These are phyloP conservation scores for Mortierella sp. DNA, from an alignment of 371 early-diverging fungal genomes.

Conservation along the genomic window DNA sequence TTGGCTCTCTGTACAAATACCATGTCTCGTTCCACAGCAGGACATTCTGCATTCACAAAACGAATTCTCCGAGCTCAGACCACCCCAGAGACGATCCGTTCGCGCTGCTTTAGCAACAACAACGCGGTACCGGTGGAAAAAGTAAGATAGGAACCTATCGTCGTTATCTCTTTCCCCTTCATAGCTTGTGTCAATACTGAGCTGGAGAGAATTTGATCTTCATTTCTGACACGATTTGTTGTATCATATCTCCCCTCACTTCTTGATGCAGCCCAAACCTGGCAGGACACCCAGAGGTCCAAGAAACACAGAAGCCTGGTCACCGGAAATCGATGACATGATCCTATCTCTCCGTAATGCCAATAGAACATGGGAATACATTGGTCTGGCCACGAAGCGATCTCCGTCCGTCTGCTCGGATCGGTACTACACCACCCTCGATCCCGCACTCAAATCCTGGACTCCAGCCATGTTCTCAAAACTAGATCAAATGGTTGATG, in stretches of 20 bases:
- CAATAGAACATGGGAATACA: constrained; percentile 30
- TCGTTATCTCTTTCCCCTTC: too few relatives aligned
- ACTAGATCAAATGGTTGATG: constrained; percentile 43
- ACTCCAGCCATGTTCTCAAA: constrained; percentile 37
- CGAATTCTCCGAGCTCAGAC: too few relatives aligned
- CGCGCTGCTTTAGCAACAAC: too few relatives aligned
- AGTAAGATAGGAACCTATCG: too few relatives aligned
- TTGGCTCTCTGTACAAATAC: background rate
- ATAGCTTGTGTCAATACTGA: too few relatives aligned
- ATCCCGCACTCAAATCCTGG: constrained; percentile 34
- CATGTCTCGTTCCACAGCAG: background rate
- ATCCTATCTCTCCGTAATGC: constrained; percentile 6
- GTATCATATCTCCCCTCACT: too few relatives aligned
- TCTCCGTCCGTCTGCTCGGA: constrained; percentile 23
- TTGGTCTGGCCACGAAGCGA: constrained; percentile 7
- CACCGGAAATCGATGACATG: constrained; percentile 24
- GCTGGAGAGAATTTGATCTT: too few relatives aligned
- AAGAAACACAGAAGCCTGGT: constrained; percentile 18
- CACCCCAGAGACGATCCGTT: too few relatives aligned
- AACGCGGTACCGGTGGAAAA: too few relatives aligned
- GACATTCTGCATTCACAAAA: too few relatives aligned
- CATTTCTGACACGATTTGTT: too few relatives aligned
- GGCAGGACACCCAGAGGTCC: background rate
- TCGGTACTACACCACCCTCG: constrained; percentile 29
- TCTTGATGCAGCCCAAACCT: too few relatives aligned